phyloP scores from a whole-genome alignment of 108 stramenopile species.

The Skeletonema menzelii region DNA sequence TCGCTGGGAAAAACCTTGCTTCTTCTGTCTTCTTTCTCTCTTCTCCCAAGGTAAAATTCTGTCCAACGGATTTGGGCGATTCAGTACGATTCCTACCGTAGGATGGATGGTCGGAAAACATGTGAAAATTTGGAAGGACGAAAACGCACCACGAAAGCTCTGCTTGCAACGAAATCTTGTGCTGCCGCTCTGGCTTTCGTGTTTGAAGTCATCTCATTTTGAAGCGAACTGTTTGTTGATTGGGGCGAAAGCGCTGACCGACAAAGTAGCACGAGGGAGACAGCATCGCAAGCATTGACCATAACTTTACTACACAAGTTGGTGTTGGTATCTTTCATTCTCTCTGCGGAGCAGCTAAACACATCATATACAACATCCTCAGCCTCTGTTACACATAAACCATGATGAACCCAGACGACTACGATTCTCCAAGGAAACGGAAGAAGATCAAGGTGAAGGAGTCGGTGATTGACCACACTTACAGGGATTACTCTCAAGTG shows the following conservation, averaged over 20 bases:
- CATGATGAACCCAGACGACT: slow-evolving; percentile 11
- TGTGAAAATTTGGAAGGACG: too few relatives aligned
- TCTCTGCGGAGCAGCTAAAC: neutral
- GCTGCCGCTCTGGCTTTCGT: neutral
- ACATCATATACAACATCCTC: neutral
- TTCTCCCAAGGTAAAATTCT: too few relatives aligned
- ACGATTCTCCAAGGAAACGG: slow-evolving; percentile 19
- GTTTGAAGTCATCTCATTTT: neutral
- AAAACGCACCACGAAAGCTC: too few relatives aligned
- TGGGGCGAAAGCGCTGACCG: neutral
- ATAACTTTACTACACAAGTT: neutral
- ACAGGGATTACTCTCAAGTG: slow-evolving; percentile 28
- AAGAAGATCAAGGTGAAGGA: slow-evolving; percentile 26
- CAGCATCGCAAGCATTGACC: neutral
- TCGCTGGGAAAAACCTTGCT: too few relatives aligned
- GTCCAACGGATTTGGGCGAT: neutral
- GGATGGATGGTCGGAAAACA: too few relatives aligned
- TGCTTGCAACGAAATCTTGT: neutral
- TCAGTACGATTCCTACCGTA: neutral
- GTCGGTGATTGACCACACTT: slow-evolving; percentile 35
- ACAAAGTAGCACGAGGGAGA: neutral
- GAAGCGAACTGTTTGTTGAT: neutral
- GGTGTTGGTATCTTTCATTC: neutral
- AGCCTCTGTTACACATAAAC: neutral
- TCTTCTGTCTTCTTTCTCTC: too few relatives aligned